phyloP scores from a whole-genome alignment of 2,329 filamentous ascomycete genomes.

The Leptodontidium sp. region DNA sequence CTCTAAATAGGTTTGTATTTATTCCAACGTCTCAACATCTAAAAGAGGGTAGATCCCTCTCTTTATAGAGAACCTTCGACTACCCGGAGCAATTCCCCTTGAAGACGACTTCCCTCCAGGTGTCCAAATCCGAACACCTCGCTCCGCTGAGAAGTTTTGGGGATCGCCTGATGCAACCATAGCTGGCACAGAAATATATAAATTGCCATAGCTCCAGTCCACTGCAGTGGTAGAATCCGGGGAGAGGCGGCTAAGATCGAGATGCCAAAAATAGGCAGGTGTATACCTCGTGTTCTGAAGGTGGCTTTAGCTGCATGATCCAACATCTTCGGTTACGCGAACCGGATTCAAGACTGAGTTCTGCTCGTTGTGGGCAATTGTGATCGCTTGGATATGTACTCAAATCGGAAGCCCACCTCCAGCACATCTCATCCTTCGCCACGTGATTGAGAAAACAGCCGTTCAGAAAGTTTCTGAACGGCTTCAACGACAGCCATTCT shows the following conservation, averaged over 20 bases:
- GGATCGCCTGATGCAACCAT: neutral
- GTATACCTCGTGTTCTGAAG: neutral
- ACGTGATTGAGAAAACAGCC: neutral
- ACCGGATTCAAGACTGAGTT: neutral
- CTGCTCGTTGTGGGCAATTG: too few species aligned
- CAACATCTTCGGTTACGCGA: neutral
- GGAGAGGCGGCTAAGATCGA: conserved; percentile 7
- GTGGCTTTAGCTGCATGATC: neutral
- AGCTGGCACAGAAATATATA: neutral
- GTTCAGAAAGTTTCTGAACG: conserved; percentile 42
- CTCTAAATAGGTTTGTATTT: neutral
- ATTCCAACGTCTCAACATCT: too few species aligned
- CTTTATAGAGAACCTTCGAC: too few species aligned
- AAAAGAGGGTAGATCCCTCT: too few species aligned
- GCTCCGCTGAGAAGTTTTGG: neutral
- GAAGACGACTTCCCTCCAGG: neutral
- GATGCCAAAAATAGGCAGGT: conserved; percentile 14
- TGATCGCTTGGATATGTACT: too few species aligned
- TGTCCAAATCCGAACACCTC: neutral
- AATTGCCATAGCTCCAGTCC: neutral
- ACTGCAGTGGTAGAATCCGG: neutral
- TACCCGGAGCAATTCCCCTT: too few species aligned
- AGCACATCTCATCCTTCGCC: neutral
- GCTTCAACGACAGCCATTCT: conserved; percentile 55
- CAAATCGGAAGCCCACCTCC: neutral